Base-by-base conservation (phyloP, 768 basidiomycete species). In the Boletus reticuloceps region DNA sequence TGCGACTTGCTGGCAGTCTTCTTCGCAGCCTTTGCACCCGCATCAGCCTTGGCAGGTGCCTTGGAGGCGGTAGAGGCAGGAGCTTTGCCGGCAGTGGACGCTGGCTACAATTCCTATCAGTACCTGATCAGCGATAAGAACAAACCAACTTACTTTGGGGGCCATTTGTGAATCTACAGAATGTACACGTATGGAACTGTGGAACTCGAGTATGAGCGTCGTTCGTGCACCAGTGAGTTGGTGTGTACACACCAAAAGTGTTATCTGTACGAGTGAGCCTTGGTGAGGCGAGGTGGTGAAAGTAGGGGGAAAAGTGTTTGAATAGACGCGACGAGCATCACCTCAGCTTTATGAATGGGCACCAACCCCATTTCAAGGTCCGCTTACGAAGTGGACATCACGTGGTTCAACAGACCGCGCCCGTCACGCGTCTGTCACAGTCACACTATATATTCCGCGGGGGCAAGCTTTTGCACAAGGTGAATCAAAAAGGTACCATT, bases 1-100 rank as follows among this genome's bases (percentile, higher is more conserved):
- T 77, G 70, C 36, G 77, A 61, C 73, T 85, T 85, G 73, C 80
- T 79, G 14, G 84, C 79, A 1, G 84, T 81, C 71, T 83, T 81
- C 75, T 82, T 82, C 1, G 81, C 80, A 22, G 82, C 79, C 72
- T 85, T 77, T 42, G 74, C 72, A 59, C 78, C 76, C 12, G 69
- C 56, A 54, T 69, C 71, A 31, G 66, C 58, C 66, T 75, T 76
- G 42, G 75, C 80, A 54, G 84, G 82, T 56, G 83, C 82, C 72
- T 84, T 84, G 68, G 75, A 80, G 29, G 81, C 81, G 48, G 81
- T 81, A 41, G 82, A 83, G 54, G 79, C 74, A 27, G 77, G 75
- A 27, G 70, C 71, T 65, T 74, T 76, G 64, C 72, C 70, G 17
- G 68, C 69, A 38, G 69, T 69, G 58, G 71, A 75, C 47, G 74